These are phyloP conservation scores for Cafeteria roenbergensis DNA, from an alignment of 108 stramenopile species.

Conservation along the genomic window DNA sequence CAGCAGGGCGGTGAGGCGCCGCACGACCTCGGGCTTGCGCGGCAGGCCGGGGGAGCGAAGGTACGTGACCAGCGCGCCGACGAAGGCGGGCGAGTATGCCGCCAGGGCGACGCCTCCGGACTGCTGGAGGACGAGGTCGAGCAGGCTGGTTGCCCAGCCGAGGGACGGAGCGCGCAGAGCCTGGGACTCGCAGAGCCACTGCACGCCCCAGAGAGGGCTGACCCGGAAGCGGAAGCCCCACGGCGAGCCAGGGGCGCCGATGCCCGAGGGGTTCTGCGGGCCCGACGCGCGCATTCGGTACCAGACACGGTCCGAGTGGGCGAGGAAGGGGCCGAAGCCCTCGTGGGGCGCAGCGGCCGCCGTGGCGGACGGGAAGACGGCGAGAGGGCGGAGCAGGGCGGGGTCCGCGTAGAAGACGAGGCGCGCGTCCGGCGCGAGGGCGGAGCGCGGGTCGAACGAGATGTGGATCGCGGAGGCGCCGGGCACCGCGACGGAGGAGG, in stretches of 20 bases:
- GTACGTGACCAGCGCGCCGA: constrained; percentile 2
- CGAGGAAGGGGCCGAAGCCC: not conserved
- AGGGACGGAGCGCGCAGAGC: not conserved
- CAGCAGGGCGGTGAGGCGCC: not conserved
- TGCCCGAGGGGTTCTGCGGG: not conserved
- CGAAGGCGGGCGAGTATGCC: not conserved
- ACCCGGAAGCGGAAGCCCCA: constrained; percentile 4
- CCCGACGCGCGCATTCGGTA: not conserved
- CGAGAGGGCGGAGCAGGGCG: not conserved
- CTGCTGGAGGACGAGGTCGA: not conserved
- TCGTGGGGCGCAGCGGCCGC: not conserved
- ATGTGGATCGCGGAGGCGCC: not conserved
- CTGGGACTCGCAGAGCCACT: not conserved
- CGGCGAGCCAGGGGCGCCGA: not conserved
- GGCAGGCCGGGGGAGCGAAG: not conserved
- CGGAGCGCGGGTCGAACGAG: not conserved
- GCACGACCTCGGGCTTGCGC: not conserved
- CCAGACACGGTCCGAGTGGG: not conserved
- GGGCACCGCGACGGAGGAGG: not conserved
- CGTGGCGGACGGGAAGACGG: not conserved
- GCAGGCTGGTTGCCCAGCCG: constrained; percentile 1
- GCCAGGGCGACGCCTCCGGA: not conserved
- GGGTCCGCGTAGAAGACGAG: not conserved
- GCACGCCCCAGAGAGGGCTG: not conserved
- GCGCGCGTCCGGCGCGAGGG: not conserved